Evolutionary conservation across 192 early-diverging fungal species (phyloP), one percentile per base, ranked within the genome.

Genomic region (Backusella circina): DNA sequence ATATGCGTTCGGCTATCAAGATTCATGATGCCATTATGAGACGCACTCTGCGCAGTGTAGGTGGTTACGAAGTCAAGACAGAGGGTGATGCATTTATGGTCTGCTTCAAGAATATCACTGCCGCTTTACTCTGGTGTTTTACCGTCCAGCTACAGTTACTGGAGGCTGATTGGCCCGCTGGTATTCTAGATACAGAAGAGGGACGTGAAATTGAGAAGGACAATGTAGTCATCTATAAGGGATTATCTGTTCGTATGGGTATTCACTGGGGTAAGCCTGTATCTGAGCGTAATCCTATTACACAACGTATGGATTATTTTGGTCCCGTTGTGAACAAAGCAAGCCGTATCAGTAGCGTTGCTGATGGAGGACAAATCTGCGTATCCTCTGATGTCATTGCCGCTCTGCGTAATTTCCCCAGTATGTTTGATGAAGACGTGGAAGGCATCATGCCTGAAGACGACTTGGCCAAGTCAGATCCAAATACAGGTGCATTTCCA

Each of bases 41-140:
- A 18, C 88, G 93, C 54, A 87, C 91, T 65, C 81, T 97, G 39
- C 90, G 93, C 44, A 89, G 88, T 38, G 91, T 92, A 54, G 94
- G 95, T 36, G 96, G 96, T 39, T 97, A 97, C 74, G 96, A 97
- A 78, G 96, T 97, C 61, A 97, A 97, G 76, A 97, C 94, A 2
- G 96, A 97, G 84, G 96, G 96, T 68, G 96, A 97, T 75, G 94
- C 94, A 16, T 93, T 97, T 74, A 97, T 97, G 93, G 94, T 94
- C 10, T 92, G 90, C 65, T 97, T 97, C 77, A 91, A 93, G 7
- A 93, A 91, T 32, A 90, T 96, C 1, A 85, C 91, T 0, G 87
- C 90, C 35, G 96, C 96, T 1, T 76, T 96, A 74, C 84, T 95
- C 28, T 97, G 95, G 95, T 95, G 94, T 75, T 84, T 97, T 72